phyloP scores from a whole-genome alignment of 164 flowering plant species.

The Aristolochia contorta region DNA sequence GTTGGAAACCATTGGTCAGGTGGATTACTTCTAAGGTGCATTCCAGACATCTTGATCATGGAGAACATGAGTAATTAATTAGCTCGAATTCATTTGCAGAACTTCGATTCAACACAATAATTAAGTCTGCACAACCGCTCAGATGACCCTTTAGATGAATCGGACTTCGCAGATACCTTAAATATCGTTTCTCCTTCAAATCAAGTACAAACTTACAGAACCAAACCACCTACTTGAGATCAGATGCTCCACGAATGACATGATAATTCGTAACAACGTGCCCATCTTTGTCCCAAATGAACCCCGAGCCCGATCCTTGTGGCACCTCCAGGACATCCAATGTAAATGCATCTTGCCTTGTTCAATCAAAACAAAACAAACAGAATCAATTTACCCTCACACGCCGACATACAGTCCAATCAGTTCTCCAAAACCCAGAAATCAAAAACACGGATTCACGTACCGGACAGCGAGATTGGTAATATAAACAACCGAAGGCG shows the following conservation, averaged over 20 bases:
- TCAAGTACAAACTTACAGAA: too few relatives aligned
- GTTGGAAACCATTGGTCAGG: too few relatives aligned
- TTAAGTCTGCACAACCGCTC: too few relatives aligned
- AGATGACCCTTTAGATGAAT: too few relatives aligned
- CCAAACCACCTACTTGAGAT: slow-evolving; percentile 63
- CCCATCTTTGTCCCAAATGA: slow-evolving; percentile 87
- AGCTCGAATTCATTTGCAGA: too few relatives aligned
- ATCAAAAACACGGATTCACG: background rate
- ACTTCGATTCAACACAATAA: too few relatives aligned
- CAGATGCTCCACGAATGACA: slow-evolving; percentile 97
- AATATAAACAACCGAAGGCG: slow-evolving; percentile 96
- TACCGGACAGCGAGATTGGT: slow-evolving; percentile 89
- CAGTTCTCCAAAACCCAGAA: background rate
- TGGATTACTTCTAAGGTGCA: too few relatives aligned
- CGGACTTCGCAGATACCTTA: too few relatives aligned
- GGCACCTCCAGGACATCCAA: slow-evolving; percentile 96
- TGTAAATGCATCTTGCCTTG: slow-evolving; percentile 92
- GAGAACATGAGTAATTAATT: too few relatives aligned
- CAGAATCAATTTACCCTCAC: background rate
- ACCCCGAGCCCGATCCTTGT: slow-evolving; percentile 95
- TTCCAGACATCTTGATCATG: too few relatives aligned
- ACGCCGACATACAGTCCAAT: background rate
- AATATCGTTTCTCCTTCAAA: too few relatives aligned
- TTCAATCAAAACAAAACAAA: background rate
- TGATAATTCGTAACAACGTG: slow-evolving; percentile 93